These are phyloP conservation scores for Aureobasidium lini DNA, from an alignment of 2,329 filamentous ascomycete species.

Conservation along the genomic window DNA sequence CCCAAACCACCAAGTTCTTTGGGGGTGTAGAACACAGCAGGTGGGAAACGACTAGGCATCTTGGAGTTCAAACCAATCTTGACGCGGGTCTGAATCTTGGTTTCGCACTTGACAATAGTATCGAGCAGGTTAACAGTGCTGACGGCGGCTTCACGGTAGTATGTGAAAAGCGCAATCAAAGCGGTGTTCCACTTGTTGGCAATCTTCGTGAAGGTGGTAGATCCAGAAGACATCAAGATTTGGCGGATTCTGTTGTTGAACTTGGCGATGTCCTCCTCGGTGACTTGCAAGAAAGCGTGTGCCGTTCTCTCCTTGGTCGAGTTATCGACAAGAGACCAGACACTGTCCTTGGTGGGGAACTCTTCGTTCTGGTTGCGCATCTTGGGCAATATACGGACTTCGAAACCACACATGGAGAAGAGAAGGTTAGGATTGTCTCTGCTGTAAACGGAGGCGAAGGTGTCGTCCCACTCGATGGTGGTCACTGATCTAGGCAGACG, in stretches of 20 bases:
- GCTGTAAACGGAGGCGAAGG: constrained; percentile 96
- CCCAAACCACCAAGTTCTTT: constrained; percentile 95
- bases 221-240: constrained; percentile 99
- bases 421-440: constrained; percentile 94
- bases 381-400: constrained; percentile 93
- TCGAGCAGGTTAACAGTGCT: constrained; percentile 91
- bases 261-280: constrained; percentile 94
- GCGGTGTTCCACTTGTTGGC: constrained; percentile 99
- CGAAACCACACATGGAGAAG: constrained; percentile 97
- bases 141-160: constrained; percentile 95
- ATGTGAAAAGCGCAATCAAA: constrained; percentile 92
- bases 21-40: constrained; percentile 96
- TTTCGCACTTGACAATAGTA: constrained; percentile 98
- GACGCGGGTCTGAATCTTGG: constrained; percentile 97
- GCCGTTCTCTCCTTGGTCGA: constrained; percentile 94
- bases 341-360: constrained; percentile 94
- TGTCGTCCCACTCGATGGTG: constrained; percentile 98
- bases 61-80: constrained; percentile 97
- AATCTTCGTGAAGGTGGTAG: constrained; percentile 98
- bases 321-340: constrained; percentile 96
- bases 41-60: constrained; percentile 98
- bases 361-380: constrained; percentile 91
- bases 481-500: constrained; percentile 88
- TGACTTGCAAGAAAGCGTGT: constrained; percentile 94
- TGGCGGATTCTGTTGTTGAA: constrained; percentile 99